These are phyloP conservation scores for Syncephalis plumigaleata DNA, from an alignment of 371 early-diverging fungal species.

Conservation along the genomic window DNA sequence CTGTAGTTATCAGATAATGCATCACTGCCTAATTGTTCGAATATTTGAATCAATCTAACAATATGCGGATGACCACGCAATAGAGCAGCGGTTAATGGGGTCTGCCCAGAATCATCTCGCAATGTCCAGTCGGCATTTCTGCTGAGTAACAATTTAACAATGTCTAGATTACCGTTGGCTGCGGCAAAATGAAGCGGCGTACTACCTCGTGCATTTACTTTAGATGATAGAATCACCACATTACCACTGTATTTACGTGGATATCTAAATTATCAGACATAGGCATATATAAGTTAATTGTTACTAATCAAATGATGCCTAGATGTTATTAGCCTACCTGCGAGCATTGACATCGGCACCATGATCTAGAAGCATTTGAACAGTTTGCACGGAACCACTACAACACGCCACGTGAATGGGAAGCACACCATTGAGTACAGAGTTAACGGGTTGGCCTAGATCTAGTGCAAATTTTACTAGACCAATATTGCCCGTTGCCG, in stretches of 20 bases:
- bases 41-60: slow-evolving; percentile 15
- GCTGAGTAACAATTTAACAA: slow-evolving; percentile 35
- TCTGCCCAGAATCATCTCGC: slow-evolving; percentile 43
- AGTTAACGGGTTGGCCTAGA: slow-evolving; percentile 48
- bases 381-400: slow-evolving; percentile 38
- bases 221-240: slow-evolving; percentile 6
- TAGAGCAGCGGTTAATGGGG: slow-evolving; percentile 32
- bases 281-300: neutral
- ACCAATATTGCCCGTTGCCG: slow-evolving; percentile 46
- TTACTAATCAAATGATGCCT: neutral
- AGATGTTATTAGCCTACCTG: slow-evolving; percentile 14
- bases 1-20: neutral
- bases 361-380: slow-evolving; percentile 48
- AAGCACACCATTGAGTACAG: slow-evolving; percentile 44
- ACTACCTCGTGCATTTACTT: slow-evolving; percentile 34
- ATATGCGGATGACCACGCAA: slow-evolving; percentile 35
- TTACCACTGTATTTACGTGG: slow-evolving; percentile 14
- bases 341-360: slow-evolving; percentile 54
- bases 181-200: slow-evolving; percentile 61
- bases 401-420: slow-evolving; percentile 52
- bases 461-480: slow-evolving; percentile 53
- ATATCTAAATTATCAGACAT: neutral
- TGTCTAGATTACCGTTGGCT: slow-evolving; percentile 39
- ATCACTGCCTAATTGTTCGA: neutral
- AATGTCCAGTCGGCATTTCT: slow-evolving; percentile 36